phyloP scores from a whole-genome alignment of 257 asterid genomes.

The Solanum tarapatanum region DNA sequence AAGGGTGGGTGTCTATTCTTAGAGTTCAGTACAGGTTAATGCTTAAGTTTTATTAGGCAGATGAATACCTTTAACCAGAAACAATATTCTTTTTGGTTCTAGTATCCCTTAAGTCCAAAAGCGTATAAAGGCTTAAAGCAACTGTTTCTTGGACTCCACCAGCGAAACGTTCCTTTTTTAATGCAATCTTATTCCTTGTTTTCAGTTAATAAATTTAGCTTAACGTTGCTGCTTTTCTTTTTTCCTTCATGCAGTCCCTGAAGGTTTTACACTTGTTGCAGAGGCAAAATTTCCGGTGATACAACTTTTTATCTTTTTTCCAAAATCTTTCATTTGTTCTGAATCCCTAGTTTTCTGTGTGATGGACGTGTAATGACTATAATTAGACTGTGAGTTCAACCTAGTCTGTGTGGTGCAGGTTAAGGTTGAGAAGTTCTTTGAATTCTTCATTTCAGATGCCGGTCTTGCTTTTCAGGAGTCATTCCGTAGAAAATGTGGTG shows the following conservation, averaged over 20 bases:
- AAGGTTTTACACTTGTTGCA: conserved; percentile 61
- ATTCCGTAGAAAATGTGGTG: conserved; percentile 87
- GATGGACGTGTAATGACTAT: background rate
- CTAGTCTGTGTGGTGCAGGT: conserved; percentile 31
- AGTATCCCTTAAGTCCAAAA: background rate
- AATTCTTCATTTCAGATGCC: conserved; percentile 62
- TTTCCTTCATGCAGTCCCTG: conserved; percentile 56
- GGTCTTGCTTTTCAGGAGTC: conserved; percentile 52
- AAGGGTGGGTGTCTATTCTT: background rate
- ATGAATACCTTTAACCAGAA: background rate
- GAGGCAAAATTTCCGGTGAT: conserved; percentile 79
- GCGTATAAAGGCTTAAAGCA: background rate
- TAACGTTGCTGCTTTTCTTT: conserved; percentile 8
- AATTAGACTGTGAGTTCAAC: background rate
- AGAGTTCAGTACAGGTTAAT: background rate
- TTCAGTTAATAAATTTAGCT: background rate
- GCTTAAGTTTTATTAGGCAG: background rate
- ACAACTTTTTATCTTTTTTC: background rate
- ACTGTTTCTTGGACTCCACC: background rate
- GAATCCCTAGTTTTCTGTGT: background rate
- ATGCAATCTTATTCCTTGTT: background rate
- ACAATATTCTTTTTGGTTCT: background rate
- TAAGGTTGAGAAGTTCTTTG: conserved; percentile 61
- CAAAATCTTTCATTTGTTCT: background rate
- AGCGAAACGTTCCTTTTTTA: background rate